Evolutionary conservation across 345 rosid species (phyloP), one percentile per base, ranked within the genome.

Genomic region (Raphanus raphanistrum): DNA sequence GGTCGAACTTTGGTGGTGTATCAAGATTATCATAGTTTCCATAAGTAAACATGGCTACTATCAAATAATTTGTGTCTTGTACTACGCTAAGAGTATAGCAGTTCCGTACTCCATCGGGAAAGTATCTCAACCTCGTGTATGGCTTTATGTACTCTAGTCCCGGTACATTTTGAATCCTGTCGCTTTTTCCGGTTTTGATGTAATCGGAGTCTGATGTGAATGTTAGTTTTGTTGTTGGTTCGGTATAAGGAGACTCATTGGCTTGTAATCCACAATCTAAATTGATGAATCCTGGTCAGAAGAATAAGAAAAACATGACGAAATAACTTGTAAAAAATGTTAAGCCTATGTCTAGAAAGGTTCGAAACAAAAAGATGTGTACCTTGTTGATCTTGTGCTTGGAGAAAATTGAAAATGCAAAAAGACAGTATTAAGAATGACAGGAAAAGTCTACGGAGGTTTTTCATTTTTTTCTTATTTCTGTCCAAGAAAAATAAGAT

Each of bases 341-440:
- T 55, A 17, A 17, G 27, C 3, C 21, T 55, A 38, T 45, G 65
- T n/a, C 17, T 61, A 16, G 15, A 12, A 32, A 25, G 63, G 15
- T 4, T 3, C 8, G 59, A 75, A 58, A 58, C n/a, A 29, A 76
- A 52, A 31, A 11, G 52, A 0, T 33, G n/a, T 33, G 7, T 78
- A 79, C 78, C 78, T 79, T 58, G 70, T 73, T 72, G 78, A 68
- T 73, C 74, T 73, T 73, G 82, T 66, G 78, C 74, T 67, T 25
- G 77, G 52, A 28, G 31, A 32, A 72, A 72, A 13, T 35, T 41
- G 16, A 27, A 68, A 36, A 67, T 50, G 77, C 33, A 6, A 48
- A 66, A 33, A 59, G 70, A 16, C 12, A 50, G 8, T 73, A 79
- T 3, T 50, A 79, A 16, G 11, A 73, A 61, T 15, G 64, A 8